phyloP scores from a whole-genome alignment of 2,329 filamentous ascomycete species.

The Trichoderma pleuroti region DNA sequence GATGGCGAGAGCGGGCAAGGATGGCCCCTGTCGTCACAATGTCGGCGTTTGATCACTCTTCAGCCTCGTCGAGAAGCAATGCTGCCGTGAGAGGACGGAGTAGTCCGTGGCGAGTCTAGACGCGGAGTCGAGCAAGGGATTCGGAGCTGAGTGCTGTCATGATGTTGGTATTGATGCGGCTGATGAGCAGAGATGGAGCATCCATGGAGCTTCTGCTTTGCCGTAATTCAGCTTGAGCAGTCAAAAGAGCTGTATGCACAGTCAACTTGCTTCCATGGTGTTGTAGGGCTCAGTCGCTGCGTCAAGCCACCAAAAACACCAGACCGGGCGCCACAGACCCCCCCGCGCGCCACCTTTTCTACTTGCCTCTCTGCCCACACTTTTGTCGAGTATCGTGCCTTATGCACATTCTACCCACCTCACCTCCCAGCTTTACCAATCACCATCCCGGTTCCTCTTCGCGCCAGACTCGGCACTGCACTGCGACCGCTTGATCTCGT shows the following conservation, averaged over 20 bases:
- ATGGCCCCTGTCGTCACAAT: not conserved
- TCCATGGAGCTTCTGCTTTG: not conserved
- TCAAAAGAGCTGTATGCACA: no score
- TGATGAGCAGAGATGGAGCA: not conserved
- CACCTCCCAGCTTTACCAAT: not conserved
- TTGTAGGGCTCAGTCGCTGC: not conserved
- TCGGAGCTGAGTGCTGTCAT: not conserved
- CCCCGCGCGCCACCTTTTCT: constrained; percentile 5
- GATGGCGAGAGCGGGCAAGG: not conserved
- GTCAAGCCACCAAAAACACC: not conserved
- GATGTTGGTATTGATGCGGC: not conserved
- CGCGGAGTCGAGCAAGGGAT: not conserved
- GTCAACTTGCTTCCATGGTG: not conserved
- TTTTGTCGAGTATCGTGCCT: not conserved
- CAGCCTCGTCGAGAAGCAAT: not conserved
- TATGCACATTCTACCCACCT: not conserved
- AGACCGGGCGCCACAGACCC: not conserved
- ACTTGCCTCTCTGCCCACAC: not conserved
- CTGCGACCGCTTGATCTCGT: constrained; percentile 1
- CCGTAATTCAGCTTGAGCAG: not conserved
- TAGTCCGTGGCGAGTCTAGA: not conserved
- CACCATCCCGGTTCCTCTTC: not conserved
- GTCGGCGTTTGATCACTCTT: not conserved
- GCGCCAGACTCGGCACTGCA: not conserved
- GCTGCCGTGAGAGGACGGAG: not conserved